A percentile compares a stretch with the other conserved stretches of the same genome.
Evolutionary conservation across 345 rosid genomes (phyloP).

Genomic region (Eucalyptus pauciflora): DNA sequence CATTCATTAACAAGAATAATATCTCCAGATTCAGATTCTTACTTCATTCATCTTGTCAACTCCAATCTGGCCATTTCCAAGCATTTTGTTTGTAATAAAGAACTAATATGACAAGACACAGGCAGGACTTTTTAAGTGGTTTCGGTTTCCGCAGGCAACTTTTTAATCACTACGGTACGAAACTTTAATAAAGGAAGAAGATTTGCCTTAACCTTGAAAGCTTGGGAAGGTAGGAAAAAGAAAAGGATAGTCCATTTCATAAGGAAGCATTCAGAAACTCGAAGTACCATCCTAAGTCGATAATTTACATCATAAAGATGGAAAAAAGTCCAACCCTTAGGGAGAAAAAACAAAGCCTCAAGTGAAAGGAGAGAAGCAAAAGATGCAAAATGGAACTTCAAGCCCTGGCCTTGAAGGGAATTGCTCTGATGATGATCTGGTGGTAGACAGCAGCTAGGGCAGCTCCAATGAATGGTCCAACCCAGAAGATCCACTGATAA

Average conservation of each 20-base stretch:
- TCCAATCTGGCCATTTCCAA: neutral
- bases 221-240: neutral
- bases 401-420: constrained; percentile 50
- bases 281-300: neutral
- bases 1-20: neutral
- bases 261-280: neutral
- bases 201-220: neutral
- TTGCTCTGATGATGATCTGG: constrained; percentile 62
- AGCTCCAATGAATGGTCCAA: constrained; percentile 69
- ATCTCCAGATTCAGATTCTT: neutral
- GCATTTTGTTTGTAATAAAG: neutral
- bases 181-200: neutral
- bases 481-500: constrained; percentile 71
- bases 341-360: neutral
- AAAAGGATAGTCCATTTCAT: neutral
- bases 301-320: neutral
- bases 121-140: neutral
- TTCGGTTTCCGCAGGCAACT: neutral
- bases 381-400: neutral
- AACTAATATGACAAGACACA: neutral
- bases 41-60: neutral
- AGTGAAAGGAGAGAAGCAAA: neutral
- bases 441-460: constrained; percentile 70
- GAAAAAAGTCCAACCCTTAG: neutral
- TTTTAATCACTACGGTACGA: neutral